A percentile compares a stretch with the other conserved stretches of the same genome.
phyloP scores from a whole-genome alignment of 371 early-diverging fungal genomes.

The Mortierella sp. region DNA sequence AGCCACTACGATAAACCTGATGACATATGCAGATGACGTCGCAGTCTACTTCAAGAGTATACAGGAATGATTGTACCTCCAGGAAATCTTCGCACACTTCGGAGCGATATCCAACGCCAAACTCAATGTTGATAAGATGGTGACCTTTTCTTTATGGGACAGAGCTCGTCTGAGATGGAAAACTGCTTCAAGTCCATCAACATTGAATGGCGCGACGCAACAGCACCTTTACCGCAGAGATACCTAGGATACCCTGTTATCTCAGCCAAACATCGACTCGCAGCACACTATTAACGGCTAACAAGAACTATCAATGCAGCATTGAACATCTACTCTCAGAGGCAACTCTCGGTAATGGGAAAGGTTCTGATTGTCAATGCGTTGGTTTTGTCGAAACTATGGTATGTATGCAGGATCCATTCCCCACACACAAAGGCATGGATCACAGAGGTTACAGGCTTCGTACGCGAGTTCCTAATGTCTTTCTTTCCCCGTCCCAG shows the following conservation, averaged over 20 bases:
- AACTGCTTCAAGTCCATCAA: background rate
- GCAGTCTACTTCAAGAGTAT: background rate
- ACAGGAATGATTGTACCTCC: background rate
- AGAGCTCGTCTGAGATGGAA: background rate
- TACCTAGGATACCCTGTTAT: background rate
- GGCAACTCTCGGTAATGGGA: background rate
- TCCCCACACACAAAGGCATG: background rate
- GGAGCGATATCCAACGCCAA: background rate
- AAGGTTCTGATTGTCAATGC: background rate
- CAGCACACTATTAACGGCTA: too few relatives aligned
- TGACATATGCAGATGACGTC: background rate
- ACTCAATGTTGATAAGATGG: background rate
- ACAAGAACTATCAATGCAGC: too few relatives aligned
- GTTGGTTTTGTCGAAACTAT: background rate
- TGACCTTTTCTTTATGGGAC: background rate
- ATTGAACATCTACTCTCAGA: background rate
- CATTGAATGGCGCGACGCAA: background rate
- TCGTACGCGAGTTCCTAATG: background rate
- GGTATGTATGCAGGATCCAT: background rate
- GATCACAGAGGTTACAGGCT: background rate
- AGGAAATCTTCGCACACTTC: background rate
- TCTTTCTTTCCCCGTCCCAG: background rate
- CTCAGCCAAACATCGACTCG: background rate
- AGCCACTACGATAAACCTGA: background rate
- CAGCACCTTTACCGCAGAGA: too few relatives aligned